Evolutionary conservation across 176 grass and related monocot genomes (phyloP), one percentile per base, ranked within the genome.

Genomic region (Carex parvula): DNA sequence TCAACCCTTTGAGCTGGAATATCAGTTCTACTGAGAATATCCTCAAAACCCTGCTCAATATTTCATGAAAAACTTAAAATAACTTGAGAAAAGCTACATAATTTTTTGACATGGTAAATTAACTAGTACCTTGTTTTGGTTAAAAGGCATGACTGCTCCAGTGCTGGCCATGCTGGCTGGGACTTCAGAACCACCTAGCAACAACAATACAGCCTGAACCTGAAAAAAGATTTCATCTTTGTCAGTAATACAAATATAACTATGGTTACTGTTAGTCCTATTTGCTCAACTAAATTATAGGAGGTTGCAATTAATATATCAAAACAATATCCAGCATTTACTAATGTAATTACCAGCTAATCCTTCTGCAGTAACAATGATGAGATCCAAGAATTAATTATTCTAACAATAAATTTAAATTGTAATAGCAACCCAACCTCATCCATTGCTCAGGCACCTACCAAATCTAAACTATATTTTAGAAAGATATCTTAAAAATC

Each of bases 1-100:
- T 90, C 93, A 91, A 98, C 87, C 71, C 93, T 82, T 85, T 94
- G 93, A 73, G 94, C 92, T 48, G 94, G 91, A 91, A 97, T 92
- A 46, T 94, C 90, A 81, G 92, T 92, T 82, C 94, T 88, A 26
- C 67, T 84, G 79, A 97, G 90, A 87, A 97, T 89, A 94, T 97
- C 92, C 52, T 94, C 92, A 77, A 90, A 94, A 35, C 85, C 88
- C 94, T 97, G 87, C 68, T 87, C 9, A 73, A 74, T 5, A 89
- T 84, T 79, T 53, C 12, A 84, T 71, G 2, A 54, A 7, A 52
- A 54, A 73, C 8, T 3, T 35, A 33, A 32, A 26, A 71, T 17
- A 46, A 16, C 50, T 73, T 72, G n/a, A 60, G 21, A 26, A 73
- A 79, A 80, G 61, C 53, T 32, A 10, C 20, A 56, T 30, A 53